phyloP scores from a whole-genome alignment of 345 rosid species.

The Salix purpurea region DNA sequence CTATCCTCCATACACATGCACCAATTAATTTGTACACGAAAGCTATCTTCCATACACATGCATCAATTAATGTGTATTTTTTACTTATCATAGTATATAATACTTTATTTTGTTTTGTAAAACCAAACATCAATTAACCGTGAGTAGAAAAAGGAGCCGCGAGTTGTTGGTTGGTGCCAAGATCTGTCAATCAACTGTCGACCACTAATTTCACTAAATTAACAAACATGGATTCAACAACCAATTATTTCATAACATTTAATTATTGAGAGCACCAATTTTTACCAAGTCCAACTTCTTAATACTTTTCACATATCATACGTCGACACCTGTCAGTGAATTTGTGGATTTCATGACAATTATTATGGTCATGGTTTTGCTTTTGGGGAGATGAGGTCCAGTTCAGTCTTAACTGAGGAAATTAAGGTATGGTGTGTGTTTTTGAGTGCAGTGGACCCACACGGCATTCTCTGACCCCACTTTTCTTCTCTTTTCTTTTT shows the following conservation, averaged over 20 bases:
- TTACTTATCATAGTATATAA: too few species aligned
- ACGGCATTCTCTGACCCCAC: not conserved
- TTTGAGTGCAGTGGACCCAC: not conserved
- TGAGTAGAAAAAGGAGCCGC: too few species aligned
- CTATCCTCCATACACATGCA: too few species aligned
- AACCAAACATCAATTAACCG: too few species aligned
- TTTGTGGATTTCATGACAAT: not conserved
- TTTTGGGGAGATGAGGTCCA: not conserved
- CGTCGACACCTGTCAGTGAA: not conserved
- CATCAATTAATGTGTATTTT: too few species aligned
- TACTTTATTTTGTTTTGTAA: too few species aligned
- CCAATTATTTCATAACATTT: not conserved
- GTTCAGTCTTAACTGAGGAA: not conserved
- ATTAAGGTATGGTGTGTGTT: slow-evolving; percentile 3
- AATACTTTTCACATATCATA: not conserved
- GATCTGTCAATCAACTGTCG: not conserved
- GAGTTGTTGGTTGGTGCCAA: too few species aligned
- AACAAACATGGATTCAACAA: not conserved
- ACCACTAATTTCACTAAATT: not conserved
- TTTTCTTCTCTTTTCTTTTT: too few species aligned
- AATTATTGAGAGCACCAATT: not conserved
- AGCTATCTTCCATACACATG: too few species aligned
- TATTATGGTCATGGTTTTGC: not conserved
- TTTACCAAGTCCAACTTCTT: too few species aligned
- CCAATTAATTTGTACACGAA: too few species aligned